Base-by-base conservation (phyloP, 805 yeast genomes). In the Metschnikowia amazonensis region DNA sequence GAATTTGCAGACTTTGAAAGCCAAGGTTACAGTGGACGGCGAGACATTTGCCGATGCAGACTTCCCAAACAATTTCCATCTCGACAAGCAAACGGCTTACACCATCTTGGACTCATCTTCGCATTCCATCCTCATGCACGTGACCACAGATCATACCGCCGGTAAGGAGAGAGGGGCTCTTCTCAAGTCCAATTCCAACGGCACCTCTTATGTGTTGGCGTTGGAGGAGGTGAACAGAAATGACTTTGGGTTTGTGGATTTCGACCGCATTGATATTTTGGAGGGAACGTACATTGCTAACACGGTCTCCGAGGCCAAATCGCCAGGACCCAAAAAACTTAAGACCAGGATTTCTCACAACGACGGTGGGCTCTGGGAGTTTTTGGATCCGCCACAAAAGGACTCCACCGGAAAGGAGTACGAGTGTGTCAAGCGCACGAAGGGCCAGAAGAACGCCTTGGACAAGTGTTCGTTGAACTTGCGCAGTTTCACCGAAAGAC, bases 291-390 rank as follows among this genome's bases (percentile, higher is more conserved):
- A 88, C 1, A 53, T 90, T 7, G 77, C 85, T 17, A 92, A 92
- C 62, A 68, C 77, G 4, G 96, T 90, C 3, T 50, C 65, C 7
- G 86, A 86, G 54, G 63, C 76, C 0, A 64, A 68, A 1, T 76
- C 75, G 6, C 66, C 70, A 4, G 58, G 50, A 0, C 53, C 62
- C 7, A 90, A 90, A 63, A 63, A 71, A 51, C 63, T 92, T 48
- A 81, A 81, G 60, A 77, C 97, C 0, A 75, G 71, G 63, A 86
- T 90, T 44, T 80, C 97, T 0, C 88, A 83, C 59, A 89, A 89
- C 62, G 97, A 94, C 63, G 99, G 97, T 46, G 87, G 92, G 3
- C 82, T 84, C 50, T 92, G 98, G 97, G 63, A 72, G 4, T 80
- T 70, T 48, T 55, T 94, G 16, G 59, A 63, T 1, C 92, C 97